Conservation (phyloP, 2,329 filamentous ascomycete species). For the Claviceps monticola region DNA sequence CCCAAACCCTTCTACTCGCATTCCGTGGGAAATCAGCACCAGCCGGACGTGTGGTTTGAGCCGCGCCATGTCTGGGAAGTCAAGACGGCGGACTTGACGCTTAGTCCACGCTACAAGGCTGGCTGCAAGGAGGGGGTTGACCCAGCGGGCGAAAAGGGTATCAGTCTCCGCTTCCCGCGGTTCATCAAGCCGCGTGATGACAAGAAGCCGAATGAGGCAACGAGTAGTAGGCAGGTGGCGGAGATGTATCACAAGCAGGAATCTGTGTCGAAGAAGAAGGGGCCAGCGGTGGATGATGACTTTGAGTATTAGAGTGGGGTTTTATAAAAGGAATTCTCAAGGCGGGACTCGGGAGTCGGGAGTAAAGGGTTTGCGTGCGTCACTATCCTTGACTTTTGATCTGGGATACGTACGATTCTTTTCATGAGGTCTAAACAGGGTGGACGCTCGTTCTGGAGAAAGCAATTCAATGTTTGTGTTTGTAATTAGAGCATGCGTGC, state of each 20-base stretch:
- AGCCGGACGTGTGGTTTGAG: constrained; percentile 98
- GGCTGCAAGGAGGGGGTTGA: constrained; percentile 70
- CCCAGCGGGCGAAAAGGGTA: constrained; percentile 56
- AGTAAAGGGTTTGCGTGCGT: neutral
- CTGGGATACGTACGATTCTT: too few species aligned
- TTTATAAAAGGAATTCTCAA: neutral
- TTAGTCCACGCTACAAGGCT: constrained; percentile 89
- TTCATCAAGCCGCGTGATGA: constrained; percentile 89
- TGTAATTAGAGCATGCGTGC: too few species aligned
- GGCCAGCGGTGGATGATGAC: constrained; percentile 81
- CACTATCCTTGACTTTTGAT: neutral
- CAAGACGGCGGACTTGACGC: constrained; percentile 86
- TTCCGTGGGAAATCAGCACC: constrained; percentile 70
- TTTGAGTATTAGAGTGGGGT: constrained; percentile 65
- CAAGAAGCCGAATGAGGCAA: constrained; percentile 89
- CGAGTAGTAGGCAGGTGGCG: constrained; percentile 68
- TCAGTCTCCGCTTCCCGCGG: constrained; percentile 79
- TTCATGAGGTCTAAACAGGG: too few species aligned
- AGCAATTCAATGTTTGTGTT: neutral
- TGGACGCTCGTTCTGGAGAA: too few species aligned
- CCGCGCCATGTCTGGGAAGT: constrained; percentile 93
- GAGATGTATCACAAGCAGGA: constrained; percentile 98
- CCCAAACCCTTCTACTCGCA: constrained; percentile 93
- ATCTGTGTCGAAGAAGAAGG: constrained; percentile 74
- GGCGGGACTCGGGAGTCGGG: too few species aligned